These are phyloP conservation scores for Trichoderma breve DNA, from an alignment of 2,329 filamentous ascomycete genomes.

Conservation along the genomic window DNA sequence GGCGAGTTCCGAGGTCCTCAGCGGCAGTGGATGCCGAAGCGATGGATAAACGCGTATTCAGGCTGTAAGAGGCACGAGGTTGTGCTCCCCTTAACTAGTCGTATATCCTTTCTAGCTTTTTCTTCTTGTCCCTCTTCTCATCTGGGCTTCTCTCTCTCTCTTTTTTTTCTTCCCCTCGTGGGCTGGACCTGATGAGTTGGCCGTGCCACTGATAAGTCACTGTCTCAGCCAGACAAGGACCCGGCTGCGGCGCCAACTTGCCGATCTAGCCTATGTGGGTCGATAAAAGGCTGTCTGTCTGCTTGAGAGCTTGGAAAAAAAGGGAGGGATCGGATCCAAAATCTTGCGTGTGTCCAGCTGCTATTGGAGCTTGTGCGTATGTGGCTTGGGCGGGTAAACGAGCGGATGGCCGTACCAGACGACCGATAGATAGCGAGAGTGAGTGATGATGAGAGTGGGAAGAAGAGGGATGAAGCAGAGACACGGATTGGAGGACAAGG, in stretches of 20 bases:
- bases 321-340: neutral
- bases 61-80: neutral
- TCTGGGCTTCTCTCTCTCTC: neutral
- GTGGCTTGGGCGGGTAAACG: constrained; percentile 19
- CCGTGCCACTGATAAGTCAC: constrained; percentile 27
- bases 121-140: neutral
- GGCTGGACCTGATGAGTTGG: constrained; percentile 9
- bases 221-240: constrained; percentile 30
- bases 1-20: constrained; percentile 8
- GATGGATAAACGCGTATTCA: constrained; percentile 13
- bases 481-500: neutral
- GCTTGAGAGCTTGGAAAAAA: neutral
- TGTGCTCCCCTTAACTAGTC: constrained; percentile 5
- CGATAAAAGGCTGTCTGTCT: neutral
- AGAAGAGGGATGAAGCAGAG: neutral
- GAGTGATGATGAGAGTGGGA: neutral
- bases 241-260: constrained; percentile 20
- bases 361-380: constrained; percentile 9
- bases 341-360: constrained; percentile 7
- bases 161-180: neutral
- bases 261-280: constrained; percentile 21
- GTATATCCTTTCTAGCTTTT: neutral
- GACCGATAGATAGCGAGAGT: neutral
- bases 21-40: constrained; percentile 14
- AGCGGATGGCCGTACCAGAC: constrained; percentile 14